Evolutionary conservation across 2,329 filamentous ascomycete genomes (phyloP).

Genomic region (Phyllachora maydis): DNA sequence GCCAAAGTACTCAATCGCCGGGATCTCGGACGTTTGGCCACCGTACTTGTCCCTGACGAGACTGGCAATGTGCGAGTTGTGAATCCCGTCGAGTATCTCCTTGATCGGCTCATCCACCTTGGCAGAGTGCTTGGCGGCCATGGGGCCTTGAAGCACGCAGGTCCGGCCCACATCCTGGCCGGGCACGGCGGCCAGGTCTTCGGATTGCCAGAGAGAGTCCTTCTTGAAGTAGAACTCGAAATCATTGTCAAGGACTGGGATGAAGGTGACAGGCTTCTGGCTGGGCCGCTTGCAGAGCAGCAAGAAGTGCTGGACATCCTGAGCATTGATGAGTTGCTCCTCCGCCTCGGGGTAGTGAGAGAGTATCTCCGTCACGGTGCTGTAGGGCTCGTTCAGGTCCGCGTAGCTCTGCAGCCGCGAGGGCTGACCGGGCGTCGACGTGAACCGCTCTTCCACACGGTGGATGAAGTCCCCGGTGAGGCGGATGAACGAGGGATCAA

Average conservation of each 20-base stretch:
- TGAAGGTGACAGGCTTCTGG: conserved; percentile 94
- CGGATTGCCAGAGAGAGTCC: conserved; percentile 97
- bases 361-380: conserved; percentile 59
- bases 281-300: conserved; percentile 76
- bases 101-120: conserved; percentile 85
- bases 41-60: conserved; percentile 65
- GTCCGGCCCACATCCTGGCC: conserved; percentile 90
- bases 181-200: conserved; percentile 89
- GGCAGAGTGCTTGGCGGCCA: conserved; percentile 77
- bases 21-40: conserved; percentile 53
- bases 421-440: conserved; percentile 43
- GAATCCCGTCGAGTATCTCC: conserved; percentile 81
- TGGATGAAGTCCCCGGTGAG: conserved; percentile 92
- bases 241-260: conserved; percentile 85
- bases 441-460: conserved; percentile 92
- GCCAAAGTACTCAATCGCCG: conserved; percentile 85
- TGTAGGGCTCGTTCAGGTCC: conserved; percentile 68
- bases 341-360: conserved; percentile 71
- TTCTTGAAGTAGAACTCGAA: conserved; percentile 99
- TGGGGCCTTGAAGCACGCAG: conserved; percentile 89
- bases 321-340: conserved; percentile 85
- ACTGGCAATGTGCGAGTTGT: conserved; percentile 66
- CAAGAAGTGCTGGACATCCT: conserved; percentile 94
- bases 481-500: conserved; percentile 62
- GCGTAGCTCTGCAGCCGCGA: conserved; percentile 80